Evolutionary conservation across 257 asterid species (phyloP).

Genomic region (Coffea canephora): DNA sequence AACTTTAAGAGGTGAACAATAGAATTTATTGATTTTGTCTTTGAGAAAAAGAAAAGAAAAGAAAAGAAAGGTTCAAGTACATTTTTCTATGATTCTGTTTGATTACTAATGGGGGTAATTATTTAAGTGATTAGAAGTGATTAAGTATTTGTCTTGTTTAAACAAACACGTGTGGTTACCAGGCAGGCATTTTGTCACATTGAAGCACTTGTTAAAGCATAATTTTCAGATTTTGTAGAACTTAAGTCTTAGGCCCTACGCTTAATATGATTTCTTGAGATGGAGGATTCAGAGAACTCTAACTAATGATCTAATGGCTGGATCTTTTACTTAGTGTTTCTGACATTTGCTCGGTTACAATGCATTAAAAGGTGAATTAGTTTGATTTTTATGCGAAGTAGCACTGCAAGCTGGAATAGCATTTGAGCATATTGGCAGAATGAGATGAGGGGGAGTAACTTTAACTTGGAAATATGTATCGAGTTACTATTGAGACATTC

Average conservation of each 20-base stretch:
- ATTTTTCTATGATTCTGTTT: too few species aligned
- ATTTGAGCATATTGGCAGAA: background rate
- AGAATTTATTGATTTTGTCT: too few species aligned
- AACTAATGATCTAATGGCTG: background rate
- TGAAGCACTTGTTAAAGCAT: background rate
- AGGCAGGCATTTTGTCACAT: background rate
- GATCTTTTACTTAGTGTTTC: background rate
- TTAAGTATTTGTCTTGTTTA: too few species aligned
- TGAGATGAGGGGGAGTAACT: background rate
- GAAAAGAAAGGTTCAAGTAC: too few species aligned
- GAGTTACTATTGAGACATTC: too few species aligned
- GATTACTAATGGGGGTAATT: too few species aligned
- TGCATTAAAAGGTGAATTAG: background rate
- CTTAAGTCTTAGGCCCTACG: background rate
- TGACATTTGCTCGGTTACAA: too few species aligned
- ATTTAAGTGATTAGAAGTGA: too few species aligned
- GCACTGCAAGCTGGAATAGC: background rate
- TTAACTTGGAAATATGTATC: background rate
- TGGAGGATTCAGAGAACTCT: background rate
- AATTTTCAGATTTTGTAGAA: background rate
- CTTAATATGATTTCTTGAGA: background rate
- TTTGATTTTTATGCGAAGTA: background rate
- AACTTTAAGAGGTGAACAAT: too few species aligned
- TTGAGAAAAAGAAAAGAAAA: too few species aligned
- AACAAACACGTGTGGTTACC: background rate